Base-by-base conservation (phyloP, 768 basidiomycete species). In the Boletus pseudo-olivaceus region DNA sequence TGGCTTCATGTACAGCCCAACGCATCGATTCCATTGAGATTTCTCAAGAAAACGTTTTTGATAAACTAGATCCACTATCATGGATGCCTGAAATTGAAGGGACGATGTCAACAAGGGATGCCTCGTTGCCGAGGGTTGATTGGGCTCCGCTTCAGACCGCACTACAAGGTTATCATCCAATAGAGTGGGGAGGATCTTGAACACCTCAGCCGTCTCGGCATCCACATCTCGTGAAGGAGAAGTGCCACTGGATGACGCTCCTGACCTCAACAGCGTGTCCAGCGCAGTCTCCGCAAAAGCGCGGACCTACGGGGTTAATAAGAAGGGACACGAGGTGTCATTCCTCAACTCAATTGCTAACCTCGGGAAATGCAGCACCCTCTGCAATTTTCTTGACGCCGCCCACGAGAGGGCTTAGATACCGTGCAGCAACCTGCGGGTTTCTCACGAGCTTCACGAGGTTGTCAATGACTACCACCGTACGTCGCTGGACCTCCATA, bases 401-500 rank as follows among this genome's bases (percentile, higher is more conserved):
- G 33, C 91, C 88, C 5, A 96, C 87, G 39, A 98, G 84, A 38
- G 87, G 79, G 59, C 87, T 88, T 33, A 95, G 82, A 71, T 98
- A 94, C 33, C 81, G 80, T 4, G 94, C 95, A 47, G 96, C 96
- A 37, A 98, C 83, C 55, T 80, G 84, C 3, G 91, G 88, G 64
- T 95, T 84, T 58, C 96, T 88, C 39, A 98, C 96, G 57, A 98
- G 89, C 74, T 98, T 98, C 73, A 97, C 95, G 51, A 98, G 79
- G 73, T 98, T 98, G 67, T 96, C 93, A 56, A 94, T 83, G 65
- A 98, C 93, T 46, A 98, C 87, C 54, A 97, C 94, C 1, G 92
- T 88, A 54, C 96, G 85, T 53, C 96, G 88, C 68, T 96, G 93
- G 19, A 94, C 91, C 63, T 97, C 94, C 87, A 94, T 97, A 54